A percentile compares a stretch with the other conserved stretches of the same genome.
phyloP scores from a whole-genome alignment of 169 alveolate genomes.

The Babesia ovata region DNA sequence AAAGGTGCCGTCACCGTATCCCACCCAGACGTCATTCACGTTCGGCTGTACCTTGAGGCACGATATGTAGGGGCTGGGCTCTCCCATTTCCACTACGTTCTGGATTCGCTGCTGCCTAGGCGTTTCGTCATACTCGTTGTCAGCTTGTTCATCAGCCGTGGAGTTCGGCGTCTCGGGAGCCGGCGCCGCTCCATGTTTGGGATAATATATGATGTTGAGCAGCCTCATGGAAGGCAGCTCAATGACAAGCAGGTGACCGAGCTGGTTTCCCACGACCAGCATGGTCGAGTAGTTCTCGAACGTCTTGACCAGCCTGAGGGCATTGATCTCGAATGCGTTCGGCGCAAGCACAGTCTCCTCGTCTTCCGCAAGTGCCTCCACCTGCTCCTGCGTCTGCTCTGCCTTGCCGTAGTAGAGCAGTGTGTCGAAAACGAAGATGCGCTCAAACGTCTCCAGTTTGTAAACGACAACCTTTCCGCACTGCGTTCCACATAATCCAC shows the following conservation, averaged over 20 bases:
- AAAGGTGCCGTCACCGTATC: conserved; percentile 65
- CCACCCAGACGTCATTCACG: conserved; percentile 66
- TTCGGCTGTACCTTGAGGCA: conserved; percentile 37
- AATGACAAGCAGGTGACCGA: conserved; percentile 53
- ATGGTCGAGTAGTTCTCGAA: conserved; percentile 38
- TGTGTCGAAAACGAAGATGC: conserved; percentile 73
- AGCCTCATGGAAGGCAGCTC: conserved; percentile 58
- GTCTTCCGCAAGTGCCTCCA: conserved; percentile 7
- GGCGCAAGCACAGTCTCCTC: conserved; percentile 40
- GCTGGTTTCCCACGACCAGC: conserved; percentile 58
- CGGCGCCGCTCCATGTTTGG: neutral
- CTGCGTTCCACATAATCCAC: conserved; percentile 73
- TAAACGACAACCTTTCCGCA: conserved; percentile 73
- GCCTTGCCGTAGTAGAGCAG: conserved; percentile 26
- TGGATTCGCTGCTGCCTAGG: conserved; percentile 1
- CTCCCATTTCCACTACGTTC: conserved; percentile 1
- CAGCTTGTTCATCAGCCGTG: neutral
- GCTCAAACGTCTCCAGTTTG: conserved; percentile 68
- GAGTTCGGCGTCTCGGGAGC: neutral
- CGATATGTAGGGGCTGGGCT: conserved; percentile 38
- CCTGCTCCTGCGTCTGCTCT: neutral
- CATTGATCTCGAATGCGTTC: conserved; percentile 49
- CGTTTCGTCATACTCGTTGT: conserved; percentile 30
- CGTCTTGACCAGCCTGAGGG: conserved; percentile 42
- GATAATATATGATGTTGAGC: conserved; percentile 52